Evolutionary conservation across 345 rosid species (phyloP), one percentile per base, ranked within the genome.

Genomic region (Euphorbia lathyris): DNA sequence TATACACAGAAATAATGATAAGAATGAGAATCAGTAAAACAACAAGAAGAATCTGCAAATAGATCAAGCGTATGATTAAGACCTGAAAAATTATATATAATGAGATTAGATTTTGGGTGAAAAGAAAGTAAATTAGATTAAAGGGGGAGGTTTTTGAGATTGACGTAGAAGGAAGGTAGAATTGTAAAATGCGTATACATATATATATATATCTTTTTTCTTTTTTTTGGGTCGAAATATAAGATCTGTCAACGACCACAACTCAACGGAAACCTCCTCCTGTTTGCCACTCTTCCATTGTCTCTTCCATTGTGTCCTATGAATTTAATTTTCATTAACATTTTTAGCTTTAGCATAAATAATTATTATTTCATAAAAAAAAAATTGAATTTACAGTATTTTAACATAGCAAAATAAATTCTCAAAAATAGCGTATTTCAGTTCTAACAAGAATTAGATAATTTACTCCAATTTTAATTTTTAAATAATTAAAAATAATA

Each of bases 181-280:
- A 2, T 9, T 9, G 50, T 45, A 45, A 14, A 45, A 45, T 45
- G 17, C 50, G 38, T 3, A 45, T 45, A 12, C 0, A 45, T 45
- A 45, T 45, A 45, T 12, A 3, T 2, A 34, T 2, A 34, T 7
- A 2, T 34, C 38, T 34, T 34, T 34, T 34, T 34, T 34, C 38
- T 34, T 34, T 34, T 34, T 34, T 34, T 34, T 34, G 3, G 38
- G 7, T 40, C 43, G 43, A 40, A n/a, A 32, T 7, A 27, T 27
- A 58, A 32, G 14, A 58, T 58, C 36, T 58, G 20, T 58, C 62
- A 58, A 58, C 20, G 62, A 58, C 62, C 2, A 56, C 32, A 56
- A 9, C 27, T 26, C 26, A 23, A 58, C 40, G 40, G 11, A 14
- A 58, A 29, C 63, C 17, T 58, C 40, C 63, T 36, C 17, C 26